Base-by-base conservation (phyloP, 2,329 filamentous ascomycete species). In the Talaromyces sp. region DNA sequence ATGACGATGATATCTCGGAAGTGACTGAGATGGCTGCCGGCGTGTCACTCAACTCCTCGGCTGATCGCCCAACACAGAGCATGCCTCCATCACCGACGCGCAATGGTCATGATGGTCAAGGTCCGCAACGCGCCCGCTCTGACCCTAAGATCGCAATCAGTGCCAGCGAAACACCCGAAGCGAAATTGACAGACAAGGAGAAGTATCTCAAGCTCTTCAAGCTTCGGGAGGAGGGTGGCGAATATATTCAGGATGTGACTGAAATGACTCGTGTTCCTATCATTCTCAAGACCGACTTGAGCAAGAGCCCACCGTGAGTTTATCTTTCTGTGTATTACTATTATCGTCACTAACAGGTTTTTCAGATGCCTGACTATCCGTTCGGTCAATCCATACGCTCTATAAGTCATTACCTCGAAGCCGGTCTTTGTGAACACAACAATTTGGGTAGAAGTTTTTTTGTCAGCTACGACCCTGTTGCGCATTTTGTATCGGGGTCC, bases 251-350 rank as follows among this genome's bases (percentile, higher is more conserved):
- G 81, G 95, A 99, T 78, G 93, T 99, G 70, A 93, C 89, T 65
- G 95, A 99, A 84, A 97, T 99, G 93, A 94, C 92, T 50, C 87
- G 94, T 71, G 91, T 99, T 67, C 95, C 95, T n/a, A 91, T 99
- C 70, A 96, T 99, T 77, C 82, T 99, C 74, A 98, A 97, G 89
- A 98, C 95, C 70, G 95, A 99, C 82, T 86, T 99, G 74, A 92
- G 86, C 82, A 99, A 99, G 91, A 98, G 94, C 83, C 95, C 95
- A 81, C 95, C 95, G 93, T 99, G 90, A 89, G 95, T 94, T 68
- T 49, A 57, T 47, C 15, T 47, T 66, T 49, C 43, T 61, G 8
- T 37, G 57, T 13, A 19, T 62, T 62, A 33, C 17, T 35, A 15
- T 35, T 6, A 22, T 47, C 31, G 65, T 50, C 64, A 64, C 74